A percentile compares a stretch with the other conserved stretches of the same genome.
phyloP scores from a whole-genome alignment of 2,329 filamentous ascomycete genomes.

The Eutypa lata region DNA sequence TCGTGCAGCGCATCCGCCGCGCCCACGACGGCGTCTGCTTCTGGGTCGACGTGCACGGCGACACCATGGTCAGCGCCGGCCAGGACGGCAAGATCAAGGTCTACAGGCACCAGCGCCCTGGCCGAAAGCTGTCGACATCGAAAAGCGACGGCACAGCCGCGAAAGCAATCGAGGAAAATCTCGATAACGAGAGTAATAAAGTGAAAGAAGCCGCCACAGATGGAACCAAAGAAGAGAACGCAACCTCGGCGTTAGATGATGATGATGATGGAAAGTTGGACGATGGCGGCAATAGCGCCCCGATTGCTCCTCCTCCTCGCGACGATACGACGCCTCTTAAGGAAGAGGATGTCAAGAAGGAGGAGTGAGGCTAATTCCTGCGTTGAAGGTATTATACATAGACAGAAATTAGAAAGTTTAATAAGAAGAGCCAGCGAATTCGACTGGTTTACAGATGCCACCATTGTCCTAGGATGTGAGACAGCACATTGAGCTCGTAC shows the following conservation, averaged over 20 bases:
- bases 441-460: no score
- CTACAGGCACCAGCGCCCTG: slow-evolving; percentile 33
- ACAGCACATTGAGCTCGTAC: no score
- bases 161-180: neutral
- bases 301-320: no score
- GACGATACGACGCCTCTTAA: slow-evolving; percentile 48
- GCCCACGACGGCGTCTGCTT: slow-evolving; percentile 59
- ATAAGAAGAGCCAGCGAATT: neutral
- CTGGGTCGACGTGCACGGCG: slow-evolving; percentile 60
- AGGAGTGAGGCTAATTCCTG: slow-evolving; percentile 16
- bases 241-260: no score
- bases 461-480: no score
- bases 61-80: slow-evolving; percentile 55
- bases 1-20: slow-evolving; percentile 64
- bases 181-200: no score
- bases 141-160: neutral
- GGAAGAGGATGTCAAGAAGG: slow-evolving; percentile 38
- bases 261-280: neutral
- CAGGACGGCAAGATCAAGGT: slow-evolving; percentile 53
- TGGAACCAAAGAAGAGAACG: no score
- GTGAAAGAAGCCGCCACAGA: no score
- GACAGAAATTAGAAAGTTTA: neutral
- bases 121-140: neutral
- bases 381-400: no score
- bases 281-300: slow-evolving; percentile 31